These are phyloP conservation scores for Xylaria venustula DNA, from an alignment of 495 filamentous ascomycete species.

Conservation along the genomic window DNA sequence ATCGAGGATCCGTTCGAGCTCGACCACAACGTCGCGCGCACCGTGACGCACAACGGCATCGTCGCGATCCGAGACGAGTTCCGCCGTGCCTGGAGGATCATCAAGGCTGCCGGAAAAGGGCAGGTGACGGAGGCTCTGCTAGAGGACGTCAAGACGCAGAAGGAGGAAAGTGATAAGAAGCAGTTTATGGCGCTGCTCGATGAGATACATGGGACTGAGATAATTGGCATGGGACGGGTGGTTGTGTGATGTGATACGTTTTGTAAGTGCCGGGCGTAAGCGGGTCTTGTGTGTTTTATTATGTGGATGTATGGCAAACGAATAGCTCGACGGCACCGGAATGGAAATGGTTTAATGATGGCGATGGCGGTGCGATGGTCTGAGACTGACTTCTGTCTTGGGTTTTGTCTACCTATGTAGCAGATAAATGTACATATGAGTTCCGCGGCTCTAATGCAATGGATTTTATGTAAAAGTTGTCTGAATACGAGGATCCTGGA, in stretches of 20 bases:
- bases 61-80: conserved; percentile 78
- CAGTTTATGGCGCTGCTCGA: conserved; percentile 35
- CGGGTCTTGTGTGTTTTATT: too few relatives aligned
- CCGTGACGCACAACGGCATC: conserved; percentile 73
- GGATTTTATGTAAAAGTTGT: too few relatives aligned
- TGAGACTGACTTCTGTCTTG: too few relatives aligned
- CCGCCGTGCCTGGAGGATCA: conserved; percentile 65
- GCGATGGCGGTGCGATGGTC: too few relatives aligned
- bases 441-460: too few relatives aligned
- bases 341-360: too few relatives aligned
- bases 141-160: conserved; percentile 31
- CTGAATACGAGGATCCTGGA: too few relatives aligned
- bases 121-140: conserved; percentile 34
- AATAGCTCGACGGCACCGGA: too few relatives aligned
- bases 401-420: too few relatives aligned
- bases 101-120: conserved; percentile 37
- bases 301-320: too few relatives aligned
- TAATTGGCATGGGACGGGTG: neutral
- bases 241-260: neutral
- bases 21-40: conserved; percentile 79
- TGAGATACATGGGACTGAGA: conserved; percentile 38
- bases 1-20: conserved; percentile 88
- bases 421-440: too few relatives aligned
- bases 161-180: conserved; percentile 25
- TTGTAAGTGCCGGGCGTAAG: too few relatives aligned